These are phyloP conservation scores for Agaricus subrufescens DNA, from an alignment of 768 basidiomycete genomes.

Conservation along the genomic window DNA sequence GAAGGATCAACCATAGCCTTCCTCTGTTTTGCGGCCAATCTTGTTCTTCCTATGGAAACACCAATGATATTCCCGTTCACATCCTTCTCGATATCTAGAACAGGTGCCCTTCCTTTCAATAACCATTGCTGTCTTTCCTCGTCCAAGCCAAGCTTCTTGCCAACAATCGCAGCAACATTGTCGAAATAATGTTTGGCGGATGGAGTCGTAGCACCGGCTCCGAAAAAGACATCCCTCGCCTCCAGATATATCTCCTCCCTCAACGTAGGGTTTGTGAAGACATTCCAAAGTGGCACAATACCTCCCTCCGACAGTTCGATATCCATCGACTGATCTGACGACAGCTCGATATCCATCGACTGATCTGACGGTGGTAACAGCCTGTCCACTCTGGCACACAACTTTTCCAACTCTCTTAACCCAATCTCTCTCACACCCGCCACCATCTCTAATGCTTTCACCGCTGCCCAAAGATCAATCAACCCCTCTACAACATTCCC, in stretches of 20 bases:
- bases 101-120: slow-evolving; percentile 58
- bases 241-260: slow-evolving; percentile 89
- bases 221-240: slow-evolving; percentile 90
- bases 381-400: slow-evolving; percentile 67
- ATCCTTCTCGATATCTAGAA: slow-evolving; percentile 64
- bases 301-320: slow-evolving; percentile 23
- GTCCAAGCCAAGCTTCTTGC: slow-evolving; percentile 61
- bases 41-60: slow-evolving; percentile 60
- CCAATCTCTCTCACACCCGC: slow-evolving; percentile 61
- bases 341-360: slow-evolving; percentile 35
- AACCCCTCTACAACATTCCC: slow-evolving; percentile 42
- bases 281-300: slow-evolving; percentile 27
- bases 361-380: slow-evolving; percentile 49
- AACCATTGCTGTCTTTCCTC: slow-evolving; percentile 69
- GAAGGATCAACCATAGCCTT: slow-evolving; percentile 27
- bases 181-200: slow-evolving; percentile 46
- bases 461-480: slow-evolving; percentile 65
- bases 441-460: slow-evolving; percentile 46
- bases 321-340: slow-evolving; percentile 39
- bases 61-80: slow-evolving; percentile 54
- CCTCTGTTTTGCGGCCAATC: slow-evolving; percentile 41
- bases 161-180: slow-evolving; percentile 49
- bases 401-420: slow-evolving; percentile 77
- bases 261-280: slow-evolving; percentile 68
- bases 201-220: slow-evolving; percentile 52